These are phyloP conservation scores for Nyssa sinensis DNA, from an alignment of 148 eudicot genomes.

Conservation along the genomic window DNA sequence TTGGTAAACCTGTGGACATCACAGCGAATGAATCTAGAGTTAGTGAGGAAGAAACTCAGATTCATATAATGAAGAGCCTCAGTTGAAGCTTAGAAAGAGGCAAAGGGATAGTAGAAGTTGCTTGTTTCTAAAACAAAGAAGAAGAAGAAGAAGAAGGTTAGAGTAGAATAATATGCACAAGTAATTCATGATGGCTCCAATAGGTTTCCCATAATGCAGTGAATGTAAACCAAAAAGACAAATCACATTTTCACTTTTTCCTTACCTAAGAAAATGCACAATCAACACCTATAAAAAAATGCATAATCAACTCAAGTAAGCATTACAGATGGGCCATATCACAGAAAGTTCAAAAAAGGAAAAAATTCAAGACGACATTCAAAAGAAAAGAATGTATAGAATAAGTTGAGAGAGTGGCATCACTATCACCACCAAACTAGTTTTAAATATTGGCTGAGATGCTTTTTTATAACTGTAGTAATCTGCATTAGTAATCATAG, in stretches of 20 bases:
- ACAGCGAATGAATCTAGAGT: conserved; percentile 4
- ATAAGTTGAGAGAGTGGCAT: too few species aligned
- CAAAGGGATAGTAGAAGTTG: neutral
- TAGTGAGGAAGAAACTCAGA: neutral
- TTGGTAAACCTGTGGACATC: conserved; percentile 69
- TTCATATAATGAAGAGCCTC: neutral
- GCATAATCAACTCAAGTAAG: neutral
- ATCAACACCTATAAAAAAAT: neutral
- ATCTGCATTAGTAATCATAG: neutral
- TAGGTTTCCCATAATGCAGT: neutral
- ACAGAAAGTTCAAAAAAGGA: too few species aligned
- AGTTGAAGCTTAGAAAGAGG: neutral
- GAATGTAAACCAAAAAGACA: neutral
- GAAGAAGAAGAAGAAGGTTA: too few species aligned
- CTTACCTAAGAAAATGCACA: neutral
- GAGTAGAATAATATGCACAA: neutral
- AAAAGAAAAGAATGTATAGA: neutral
- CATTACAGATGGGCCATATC: neutral
- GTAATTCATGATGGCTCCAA: neutral
- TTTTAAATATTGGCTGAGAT: neutral
- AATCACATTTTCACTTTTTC: neutral
- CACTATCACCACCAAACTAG: neutral
- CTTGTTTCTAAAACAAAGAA: neutral
- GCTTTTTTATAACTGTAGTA: neutral
- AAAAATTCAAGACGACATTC: too few species aligned